phyloP scores from a whole-genome alignment of 2,329 filamentous ascomycete genomes.

The Ambrosiella xylebori region DNA sequence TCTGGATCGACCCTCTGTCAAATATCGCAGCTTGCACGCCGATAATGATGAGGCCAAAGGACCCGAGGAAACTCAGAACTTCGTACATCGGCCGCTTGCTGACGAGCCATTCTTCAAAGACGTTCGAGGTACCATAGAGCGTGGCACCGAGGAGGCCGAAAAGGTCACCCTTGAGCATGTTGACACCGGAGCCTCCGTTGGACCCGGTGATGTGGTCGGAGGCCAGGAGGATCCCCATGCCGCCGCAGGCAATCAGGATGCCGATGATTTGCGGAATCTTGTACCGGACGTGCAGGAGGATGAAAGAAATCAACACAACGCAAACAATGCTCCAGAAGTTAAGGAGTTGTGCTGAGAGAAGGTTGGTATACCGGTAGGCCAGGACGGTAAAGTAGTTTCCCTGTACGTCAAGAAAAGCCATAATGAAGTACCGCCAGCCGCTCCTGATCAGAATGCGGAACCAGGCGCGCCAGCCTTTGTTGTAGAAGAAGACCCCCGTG shows the following conservation, averaged over 20 bases:
- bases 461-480: constrained; percentile 61
- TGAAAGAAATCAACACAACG: constrained; percentile 71
- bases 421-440: constrained; percentile 87
- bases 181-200: constrained; percentile 48
- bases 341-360: constrained; percentile 83
- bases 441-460: constrained; percentile 43
- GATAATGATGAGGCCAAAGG: constrained; percentile 83
- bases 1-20: constrained; percentile 55
- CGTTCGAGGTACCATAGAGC: constrained; percentile 80
- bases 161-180: constrained; percentile 77
- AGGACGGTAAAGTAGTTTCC: constrained; percentile 97
- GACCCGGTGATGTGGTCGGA: constrained; percentile 70
- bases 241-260: constrained; percentile 79
- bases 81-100: constrained; percentile 76
- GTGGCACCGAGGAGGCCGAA: constrained; percentile 81
- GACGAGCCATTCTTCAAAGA: constrained; percentile 88
- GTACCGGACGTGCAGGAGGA: constrained; percentile 76
- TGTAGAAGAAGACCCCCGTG: constrained; percentile 60
- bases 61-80: constrained; percentile 75
- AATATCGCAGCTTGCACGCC: constrained; percentile 84
- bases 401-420: constrained; percentile 84
- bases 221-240: constrained; percentile 71
- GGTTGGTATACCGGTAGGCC: constrained; percentile 82
- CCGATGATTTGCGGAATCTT: constrained; percentile 69
- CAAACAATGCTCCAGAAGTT: constrained; percentile 98